phyloP scores from a whole-genome alignment of 129 eudicot species.

The Apium graveolens region DNA sequence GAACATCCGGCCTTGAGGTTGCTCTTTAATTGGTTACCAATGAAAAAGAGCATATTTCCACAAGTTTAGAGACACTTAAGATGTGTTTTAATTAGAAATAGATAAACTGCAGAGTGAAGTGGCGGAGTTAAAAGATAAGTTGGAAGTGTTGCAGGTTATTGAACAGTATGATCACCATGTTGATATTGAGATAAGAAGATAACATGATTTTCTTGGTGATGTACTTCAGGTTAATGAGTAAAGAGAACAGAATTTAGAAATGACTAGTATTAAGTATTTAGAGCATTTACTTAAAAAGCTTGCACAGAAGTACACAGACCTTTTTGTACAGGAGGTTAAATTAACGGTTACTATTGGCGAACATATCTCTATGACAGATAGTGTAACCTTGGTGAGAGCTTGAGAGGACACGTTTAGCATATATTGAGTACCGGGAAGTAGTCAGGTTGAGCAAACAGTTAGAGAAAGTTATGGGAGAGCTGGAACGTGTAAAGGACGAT shows the following conservation, averaged over 20 bases:
- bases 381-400: slow-evolving; percentile 22
- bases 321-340: slow-evolving; percentile 13
- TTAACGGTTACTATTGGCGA: slow-evolving; percentile 19
- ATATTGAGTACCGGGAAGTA: slow-evolving; percentile 24
- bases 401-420: slow-evolving; percentile 23
- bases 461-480: slow-evolving; percentile 47
- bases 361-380: slow-evolving; percentile 19
- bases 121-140: slow-evolving; percentile 27
- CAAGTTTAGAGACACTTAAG: slow-evolving; percentile 42
- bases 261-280: slow-evolving; percentile 33
- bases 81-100: slow-evolving; percentile 24
- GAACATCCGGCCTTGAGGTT: slow-evolving; percentile 45
- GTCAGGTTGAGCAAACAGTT: slow-evolving; percentile 40
- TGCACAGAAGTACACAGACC: slow-evolving; percentile 27
- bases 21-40: slow-evolving; percentile 40
- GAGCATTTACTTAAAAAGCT: slow-evolving; percentile 53
- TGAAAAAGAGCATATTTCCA: slow-evolving; percentile 56
- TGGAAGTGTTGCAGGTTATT: slow-evolving; percentile 36
- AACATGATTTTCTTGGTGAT: slow-evolving; percentile 43
- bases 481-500: slow-evolving; percentile 50
- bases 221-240: slow-evolving; percentile 44
- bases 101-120: slow-evolving; percentile 39
- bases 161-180: slow-evolving; percentile 42
- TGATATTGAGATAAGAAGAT: slow-evolving; percentile 52
- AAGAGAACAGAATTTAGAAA: slow-evolving; percentile 35